Evolutionary conservation across 1,284 basidiomycete species (phyloP).

Genomic region (Papiliotrema flavescens): DNA sequence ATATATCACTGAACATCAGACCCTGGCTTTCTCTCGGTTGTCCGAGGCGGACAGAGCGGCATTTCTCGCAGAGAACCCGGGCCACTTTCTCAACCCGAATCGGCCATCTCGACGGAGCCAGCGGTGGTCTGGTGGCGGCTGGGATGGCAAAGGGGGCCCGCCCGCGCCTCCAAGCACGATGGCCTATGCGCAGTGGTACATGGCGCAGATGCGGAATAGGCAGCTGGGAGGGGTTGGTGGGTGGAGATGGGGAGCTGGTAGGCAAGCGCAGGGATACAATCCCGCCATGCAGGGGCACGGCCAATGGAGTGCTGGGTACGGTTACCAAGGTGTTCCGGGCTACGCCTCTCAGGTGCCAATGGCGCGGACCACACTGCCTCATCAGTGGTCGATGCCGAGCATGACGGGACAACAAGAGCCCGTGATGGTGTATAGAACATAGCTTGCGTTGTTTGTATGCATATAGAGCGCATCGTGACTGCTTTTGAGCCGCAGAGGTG

Average conservation of each 20-base stretch:
- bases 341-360: background rate
- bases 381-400: background rate
- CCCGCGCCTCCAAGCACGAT: conserved; percentile 21
- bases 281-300: background rate
- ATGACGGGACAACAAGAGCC: background rate
- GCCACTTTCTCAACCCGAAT: conserved; percentile 31
- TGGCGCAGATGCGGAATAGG: conserved; percentile 16
- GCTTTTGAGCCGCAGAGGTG: too few species aligned
- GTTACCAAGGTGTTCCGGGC: conserved; percentile 1
- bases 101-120: conserved; percentile 6
- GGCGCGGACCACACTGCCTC: background rate
- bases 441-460: too few species aligned
- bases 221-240: background rate
- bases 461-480: too few species aligned
- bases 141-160: conserved; percentile 1
- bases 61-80: conserved; percentile 38
- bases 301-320: background rate
- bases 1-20: conserved; percentile 14
- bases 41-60: conserved; percentile 31
- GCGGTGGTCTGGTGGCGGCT: background rate
- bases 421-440: background rate
- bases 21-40: conserved; percentile 35
- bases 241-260: conserved; percentile 3
- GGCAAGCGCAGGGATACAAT: background rate
- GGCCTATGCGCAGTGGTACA: conserved; percentile 27